Evolutionary conservation across 768 basidiomycete genomes (phyloP).

Genomic region (Dentipellis fragilis): DNA sequence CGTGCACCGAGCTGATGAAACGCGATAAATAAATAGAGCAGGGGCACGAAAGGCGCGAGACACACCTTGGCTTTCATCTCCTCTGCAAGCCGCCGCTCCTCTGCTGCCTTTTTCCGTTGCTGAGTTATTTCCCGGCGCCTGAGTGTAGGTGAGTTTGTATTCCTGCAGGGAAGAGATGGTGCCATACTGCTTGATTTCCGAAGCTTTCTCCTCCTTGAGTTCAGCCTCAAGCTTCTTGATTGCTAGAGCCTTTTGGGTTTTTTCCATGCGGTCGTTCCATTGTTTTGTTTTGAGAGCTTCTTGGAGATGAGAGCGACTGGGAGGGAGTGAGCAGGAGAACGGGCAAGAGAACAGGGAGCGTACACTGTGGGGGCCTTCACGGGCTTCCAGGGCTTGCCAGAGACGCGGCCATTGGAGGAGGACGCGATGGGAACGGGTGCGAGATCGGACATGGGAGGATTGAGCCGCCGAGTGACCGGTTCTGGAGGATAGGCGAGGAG

Average conservation of each 20-base stretch:
- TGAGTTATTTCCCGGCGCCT: slow-evolving; percentile 61
- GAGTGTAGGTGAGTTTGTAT: background rate
- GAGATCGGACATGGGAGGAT: background rate
- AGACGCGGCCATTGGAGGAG: slow-evolving; percentile 57
- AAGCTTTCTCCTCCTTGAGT: slow-evolving; percentile 66
- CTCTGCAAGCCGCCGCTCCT: slow-evolving; percentile 56
- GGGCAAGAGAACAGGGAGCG: slow-evolving; percentile 9
- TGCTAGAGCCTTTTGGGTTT: slow-evolving; percentile 53
- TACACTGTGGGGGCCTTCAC: slow-evolving; percentile 43
- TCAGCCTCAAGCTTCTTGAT: slow-evolving; percentile 67
- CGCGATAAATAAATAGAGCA: background rate
- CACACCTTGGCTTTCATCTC: slow-evolving; percentile 56
- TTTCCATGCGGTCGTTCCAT: slow-evolving; percentile 63
- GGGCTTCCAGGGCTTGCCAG: slow-evolving; percentile 62
- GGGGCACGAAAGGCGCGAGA: background rate
- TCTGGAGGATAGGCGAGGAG: background rate
- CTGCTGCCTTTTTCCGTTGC: slow-evolving; percentile 62
- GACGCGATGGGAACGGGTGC: slow-evolving; percentile 31
- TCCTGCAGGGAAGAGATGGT: background rate
- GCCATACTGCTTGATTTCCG: slow-evolving; percentile 52
- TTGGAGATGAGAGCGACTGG: slow-evolving; percentile 60
- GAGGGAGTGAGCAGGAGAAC: slow-evolving; percentile 7
- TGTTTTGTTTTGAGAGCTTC: slow-evolving; percentile 52
- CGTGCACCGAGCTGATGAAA: slow-evolving; percentile 63
- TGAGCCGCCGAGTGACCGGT: background rate